These are phyloP conservation scores for Salix viminalis DNA, from an alignment of 345 rosid species.

Conservation along the genomic window DNA sequence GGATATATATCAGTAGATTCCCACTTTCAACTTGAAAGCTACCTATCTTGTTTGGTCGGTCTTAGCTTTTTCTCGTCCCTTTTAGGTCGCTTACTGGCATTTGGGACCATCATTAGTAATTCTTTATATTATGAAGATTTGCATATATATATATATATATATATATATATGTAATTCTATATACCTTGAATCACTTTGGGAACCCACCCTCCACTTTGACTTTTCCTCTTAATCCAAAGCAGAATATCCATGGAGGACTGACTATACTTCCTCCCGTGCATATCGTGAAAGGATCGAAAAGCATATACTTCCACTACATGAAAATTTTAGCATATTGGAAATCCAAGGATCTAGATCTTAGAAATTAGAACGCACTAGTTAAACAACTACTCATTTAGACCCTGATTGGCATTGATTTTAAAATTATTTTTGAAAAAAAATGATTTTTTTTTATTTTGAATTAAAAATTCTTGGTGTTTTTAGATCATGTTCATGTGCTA, in stretches of 20 bases:
- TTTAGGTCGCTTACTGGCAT: not conserved
- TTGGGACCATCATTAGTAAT: not conserved
- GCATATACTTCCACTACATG: not conserved
- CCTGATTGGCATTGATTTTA: too few relatives aligned
- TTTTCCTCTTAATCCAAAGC: not conserved
- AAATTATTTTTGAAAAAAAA: too few relatives aligned
- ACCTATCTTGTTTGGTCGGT: constrained; percentile 2
- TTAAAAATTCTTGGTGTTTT: too few relatives aligned
- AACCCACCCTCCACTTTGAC: not conserved
- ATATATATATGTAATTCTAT: too few relatives aligned
- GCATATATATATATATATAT: too few relatives aligned
- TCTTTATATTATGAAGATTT: too few relatives aligned
- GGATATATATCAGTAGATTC: constrained; percentile 11
- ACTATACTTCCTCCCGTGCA: constrained; percentile 3
- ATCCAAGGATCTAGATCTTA: not conserved
- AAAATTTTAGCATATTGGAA: not conserved
- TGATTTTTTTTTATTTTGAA: too few relatives aligned
- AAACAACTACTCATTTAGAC: too few relatives aligned
- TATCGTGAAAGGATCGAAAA: not conserved
- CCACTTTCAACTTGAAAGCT: constrained; percentile 13
- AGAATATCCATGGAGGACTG: constrained; percentile 30
- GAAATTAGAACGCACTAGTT: not conserved
- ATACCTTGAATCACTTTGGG: not conserved
- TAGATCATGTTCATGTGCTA: too few relatives aligned
- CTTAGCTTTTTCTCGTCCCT: not conserved